Percentiles rank a stretch among this genome's conserved stretches.
Conservation (phyloP, 495 filamentous ascomycete species). For the Daldinia caldariorum region DNA sequence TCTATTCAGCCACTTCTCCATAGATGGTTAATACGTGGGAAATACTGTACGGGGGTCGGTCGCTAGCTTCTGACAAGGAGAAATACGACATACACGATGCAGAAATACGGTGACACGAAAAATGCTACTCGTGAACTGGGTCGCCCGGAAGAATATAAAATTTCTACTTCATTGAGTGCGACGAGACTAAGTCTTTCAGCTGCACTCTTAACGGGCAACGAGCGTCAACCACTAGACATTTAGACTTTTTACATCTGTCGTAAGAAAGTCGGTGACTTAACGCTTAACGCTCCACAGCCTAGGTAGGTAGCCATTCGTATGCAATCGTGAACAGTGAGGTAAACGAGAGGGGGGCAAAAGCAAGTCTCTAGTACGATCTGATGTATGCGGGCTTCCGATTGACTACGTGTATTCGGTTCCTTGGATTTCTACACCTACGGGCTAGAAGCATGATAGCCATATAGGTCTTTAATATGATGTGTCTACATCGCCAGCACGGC, state of each 20-base stretch:
- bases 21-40: background rate
- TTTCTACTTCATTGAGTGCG: background rate
- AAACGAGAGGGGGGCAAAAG: background rate
- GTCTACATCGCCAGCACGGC: background rate
- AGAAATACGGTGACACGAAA: too few species aligned
- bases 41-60: too few species aligned
- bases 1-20: constrained; percentile 20
- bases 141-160: too few species aligned
- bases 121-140: background rate
- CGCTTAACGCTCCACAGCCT: background rate
- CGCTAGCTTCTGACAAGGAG: too few species aligned
- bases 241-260: background rate
- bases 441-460: too few species aligned
- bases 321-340: constrained; percentile 8
- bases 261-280: background rate
- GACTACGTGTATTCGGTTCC: too few species aligned
- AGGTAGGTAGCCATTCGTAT: background rate
- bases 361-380: constrained; percentile 8
- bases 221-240: background rate
- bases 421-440: too few species aligned
- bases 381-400: too few species aligned
- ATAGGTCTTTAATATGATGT: background rate
- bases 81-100: too few species aligned
- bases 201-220: background rate
- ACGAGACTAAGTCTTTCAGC: background rate